These are phyloP conservation scores for Cenchrus fungigraminus DNA, from an alignment of 176 grass and related monocot genomes.

Conservation along the genomic window DNA sequence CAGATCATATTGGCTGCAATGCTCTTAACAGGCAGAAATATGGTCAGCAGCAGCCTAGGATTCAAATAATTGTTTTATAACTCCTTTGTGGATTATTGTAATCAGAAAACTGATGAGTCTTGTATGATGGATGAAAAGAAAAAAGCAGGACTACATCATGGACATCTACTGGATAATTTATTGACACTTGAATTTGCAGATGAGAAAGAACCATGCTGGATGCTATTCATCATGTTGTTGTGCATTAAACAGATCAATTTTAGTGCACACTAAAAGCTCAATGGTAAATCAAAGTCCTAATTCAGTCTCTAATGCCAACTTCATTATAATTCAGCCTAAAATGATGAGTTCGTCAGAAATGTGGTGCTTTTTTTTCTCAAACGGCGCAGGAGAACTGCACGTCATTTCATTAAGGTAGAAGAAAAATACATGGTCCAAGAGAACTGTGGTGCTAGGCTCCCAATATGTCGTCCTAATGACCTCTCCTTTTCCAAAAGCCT, in stretches of 20 bases:
- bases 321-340: background rate
- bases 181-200: constrained; percentile 7
- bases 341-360: background rate
- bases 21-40: background rate
- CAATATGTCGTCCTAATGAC: background rate
- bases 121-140: constrained; percentile 21
- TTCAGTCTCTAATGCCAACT: constrained; percentile 1
- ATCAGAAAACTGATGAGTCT: constrained; percentile 13
- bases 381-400: no score
- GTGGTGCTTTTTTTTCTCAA: background rate
- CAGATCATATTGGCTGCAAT: constrained; percentile 1
- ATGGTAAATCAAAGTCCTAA: constrained; percentile 20
- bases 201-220: constrained; percentile 6
- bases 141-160: constrained; percentile 15
- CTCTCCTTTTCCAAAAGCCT: constrained; percentile 7
- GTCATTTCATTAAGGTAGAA: no score
- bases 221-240: background rate
- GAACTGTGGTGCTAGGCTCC: background rate
- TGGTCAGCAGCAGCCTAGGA: constrained; percentile 3
- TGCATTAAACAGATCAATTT: constrained; percentile 12
- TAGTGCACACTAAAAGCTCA: background rate
- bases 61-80: background rate
- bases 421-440: no score
- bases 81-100: constrained; percentile 25
- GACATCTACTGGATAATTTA: background rate